Evolutionary conservation across 2,329 filamentous ascomycete genomes (phyloP).

Genomic region (Curvularia sp.): DNA sequence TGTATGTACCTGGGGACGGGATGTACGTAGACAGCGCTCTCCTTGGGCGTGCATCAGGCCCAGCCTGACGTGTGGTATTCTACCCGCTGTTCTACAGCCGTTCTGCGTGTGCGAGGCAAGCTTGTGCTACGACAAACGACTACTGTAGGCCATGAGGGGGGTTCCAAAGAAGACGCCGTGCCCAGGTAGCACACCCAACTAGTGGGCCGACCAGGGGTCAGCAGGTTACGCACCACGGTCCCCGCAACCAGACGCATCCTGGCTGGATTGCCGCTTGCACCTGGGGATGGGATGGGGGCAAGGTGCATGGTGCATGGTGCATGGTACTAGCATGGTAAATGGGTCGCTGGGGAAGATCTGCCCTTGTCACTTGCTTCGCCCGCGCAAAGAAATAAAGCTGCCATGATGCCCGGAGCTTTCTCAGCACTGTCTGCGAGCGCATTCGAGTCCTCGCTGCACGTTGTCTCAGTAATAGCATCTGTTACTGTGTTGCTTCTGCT

Average conservation of each 20-base stretch:
- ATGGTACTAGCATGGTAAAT: conserved; percentile 19
- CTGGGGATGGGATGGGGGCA: conserved; percentile 17
- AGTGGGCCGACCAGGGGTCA: conserved; percentile 29
- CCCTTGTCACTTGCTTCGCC: conserved; percentile 11
- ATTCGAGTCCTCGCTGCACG: conserved; percentile 22
- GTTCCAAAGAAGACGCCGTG: neutral
- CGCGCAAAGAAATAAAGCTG: conserved; percentile 25
- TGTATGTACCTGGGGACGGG: too few species aligned
- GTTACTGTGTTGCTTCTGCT: conserved; percentile 20
- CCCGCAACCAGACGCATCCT: conserved; percentile 23
- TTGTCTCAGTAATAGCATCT: conserved; percentile 22
- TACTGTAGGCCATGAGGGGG: neutral
- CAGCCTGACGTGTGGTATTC: neutral
- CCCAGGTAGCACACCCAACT: conserved; percentile 14
- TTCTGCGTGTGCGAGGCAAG: neutral
- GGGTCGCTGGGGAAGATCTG: conserved; percentile 24
- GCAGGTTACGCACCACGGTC: conserved; percentile 27
- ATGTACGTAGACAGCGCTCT: neutral
- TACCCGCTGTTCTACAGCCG: neutral
- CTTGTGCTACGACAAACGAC: neutral
- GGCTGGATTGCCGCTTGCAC: conserved; percentile 18
- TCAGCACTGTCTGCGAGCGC: conserved; percentile 19
- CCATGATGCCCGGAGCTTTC: conserved; percentile 22
- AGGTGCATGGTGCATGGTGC: conserved; percentile 13
- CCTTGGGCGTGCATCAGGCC: neutral